Evolutionary conservation across 2,329 filamentous ascomycete genomes (phyloP).

Genomic region (Hypoxylon sp.): DNA sequence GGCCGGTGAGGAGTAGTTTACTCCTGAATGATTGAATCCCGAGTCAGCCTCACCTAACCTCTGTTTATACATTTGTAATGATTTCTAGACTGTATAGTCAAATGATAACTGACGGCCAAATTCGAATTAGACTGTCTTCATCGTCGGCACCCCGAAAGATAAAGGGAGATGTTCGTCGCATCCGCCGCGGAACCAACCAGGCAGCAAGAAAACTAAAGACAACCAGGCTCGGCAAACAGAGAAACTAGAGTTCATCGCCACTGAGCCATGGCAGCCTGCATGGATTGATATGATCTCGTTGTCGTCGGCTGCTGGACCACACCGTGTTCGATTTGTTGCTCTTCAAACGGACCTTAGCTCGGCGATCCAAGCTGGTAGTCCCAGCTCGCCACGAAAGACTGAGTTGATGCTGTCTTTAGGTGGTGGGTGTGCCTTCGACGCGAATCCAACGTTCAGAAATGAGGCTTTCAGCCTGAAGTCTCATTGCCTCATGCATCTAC

Average conservation of each 20-base stretch:
- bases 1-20: slow-evolving; percentile 23
- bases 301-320: slow-evolving; percentile 57
- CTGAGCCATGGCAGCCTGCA: slow-evolving; percentile 63
- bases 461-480: slow-evolving; percentile 61
- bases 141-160: slow-evolving; percentile 70
- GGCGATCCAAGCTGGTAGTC: slow-evolving; percentile 50
- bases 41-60: slow-evolving; percentile 16
- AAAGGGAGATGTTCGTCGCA: slow-evolving; percentile 71
- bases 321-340: slow-evolving; percentile 62
- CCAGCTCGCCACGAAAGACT: slow-evolving; percentile 41
- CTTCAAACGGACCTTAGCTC: slow-evolving; percentile 61
- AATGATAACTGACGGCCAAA: slow-evolving; percentile 19
- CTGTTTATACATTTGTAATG: neutral
- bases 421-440: slow-evolving; percentile 58
- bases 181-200: slow-evolving; percentile 64
- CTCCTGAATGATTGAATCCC: slow-evolving; percentile 12
- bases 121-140: slow-evolving; percentile 65
- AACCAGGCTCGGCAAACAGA: slow-evolving; percentile 39
- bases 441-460: slow-evolving; percentile 55
- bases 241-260: slow-evolving; percentile 54
- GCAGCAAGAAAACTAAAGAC: slow-evolving; percentile 55
- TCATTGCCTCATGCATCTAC: slow-evolving; percentile 62
- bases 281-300: slow-evolving; percentile 66
- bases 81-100: neutral
- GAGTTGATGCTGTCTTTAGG: slow-evolving; percentile 58